Percentiles rank a stretch among this genome's conserved stretches.
Conservation (phyloP, 257 asterid genomes). For the Nicotiana undulata region DNA sequence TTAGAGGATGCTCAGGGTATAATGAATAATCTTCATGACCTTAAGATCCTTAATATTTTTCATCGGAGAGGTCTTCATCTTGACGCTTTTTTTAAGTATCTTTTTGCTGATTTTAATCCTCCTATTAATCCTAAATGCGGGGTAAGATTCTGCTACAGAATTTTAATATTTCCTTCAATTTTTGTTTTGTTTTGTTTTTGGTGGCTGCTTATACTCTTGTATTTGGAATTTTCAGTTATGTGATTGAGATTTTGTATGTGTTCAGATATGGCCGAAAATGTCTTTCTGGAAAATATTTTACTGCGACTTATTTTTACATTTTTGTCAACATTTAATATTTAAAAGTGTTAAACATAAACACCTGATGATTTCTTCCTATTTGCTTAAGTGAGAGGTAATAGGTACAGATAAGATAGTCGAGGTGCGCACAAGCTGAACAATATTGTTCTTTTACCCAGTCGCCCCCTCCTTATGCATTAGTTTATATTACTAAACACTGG, state of each 20-base stretch:
- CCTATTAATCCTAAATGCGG: constrained; percentile 39
- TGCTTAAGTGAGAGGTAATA: too few species aligned
- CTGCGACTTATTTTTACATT: background rate
- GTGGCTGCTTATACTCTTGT: background rate
- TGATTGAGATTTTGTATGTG: background rate
- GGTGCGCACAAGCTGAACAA: too few species aligned
- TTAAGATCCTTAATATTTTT: constrained; percentile 25
- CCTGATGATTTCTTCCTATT: too few species aligned
- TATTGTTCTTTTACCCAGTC: background rate
- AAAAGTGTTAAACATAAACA: background rate
- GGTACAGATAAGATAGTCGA: too few species aligned
- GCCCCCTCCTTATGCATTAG: background rate
- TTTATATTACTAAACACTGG: background rate
- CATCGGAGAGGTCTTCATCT: constrained; percentile 41
- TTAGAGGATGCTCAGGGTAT: constrained; percentile 44
- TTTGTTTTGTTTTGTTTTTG: background rate
- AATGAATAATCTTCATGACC: constrained; percentile 34
- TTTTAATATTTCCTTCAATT: background rate
- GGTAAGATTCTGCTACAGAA: constrained; percentile 28
- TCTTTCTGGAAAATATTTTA: background rate
- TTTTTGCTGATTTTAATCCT: constrained; percentile 51
- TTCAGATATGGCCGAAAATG: background rate
- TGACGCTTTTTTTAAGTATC: constrained; percentile 44
- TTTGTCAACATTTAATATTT: too few species aligned
- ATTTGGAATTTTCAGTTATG: background rate